phyloP scores from a whole-genome alignment of 371 early-diverging fungal genomes.

The Syncephalastrum sp. region DNA sequence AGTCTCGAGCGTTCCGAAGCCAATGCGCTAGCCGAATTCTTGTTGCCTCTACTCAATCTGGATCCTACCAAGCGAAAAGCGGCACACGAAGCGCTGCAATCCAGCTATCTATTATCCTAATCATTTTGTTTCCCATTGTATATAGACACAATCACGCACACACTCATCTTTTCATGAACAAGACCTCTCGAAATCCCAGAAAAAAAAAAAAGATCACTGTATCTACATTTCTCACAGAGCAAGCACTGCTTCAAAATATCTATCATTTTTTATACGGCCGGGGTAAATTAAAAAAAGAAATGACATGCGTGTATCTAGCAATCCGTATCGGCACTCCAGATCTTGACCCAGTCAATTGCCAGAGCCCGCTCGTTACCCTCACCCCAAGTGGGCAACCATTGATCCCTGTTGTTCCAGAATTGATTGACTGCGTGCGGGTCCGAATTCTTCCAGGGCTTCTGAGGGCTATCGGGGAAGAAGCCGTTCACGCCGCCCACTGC shows the following conservation, averaged over 20 bases:
- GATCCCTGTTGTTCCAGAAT: slow-evolving; percentile 45
- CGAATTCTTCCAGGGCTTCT: slow-evolving; percentile 57
- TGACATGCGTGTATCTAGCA: slow-evolving; percentile 10
- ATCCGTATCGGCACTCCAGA: slow-evolving; percentile 37
- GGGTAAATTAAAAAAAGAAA: background rate
- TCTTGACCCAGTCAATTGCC: slow-evolving; percentile 58
- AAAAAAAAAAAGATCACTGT: too few relatives aligned
- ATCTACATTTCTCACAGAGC: too few relatives aligned
- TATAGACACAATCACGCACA: too few relatives aligned
- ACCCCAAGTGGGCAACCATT: slow-evolving; percentile 62
- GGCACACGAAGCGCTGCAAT: slow-evolving; percentile 56
- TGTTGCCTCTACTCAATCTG: slow-evolving; percentile 78
- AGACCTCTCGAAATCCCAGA: too few relatives aligned
- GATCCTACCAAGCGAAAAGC: slow-evolving; percentile 57
- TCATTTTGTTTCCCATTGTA: too few relatives aligned
- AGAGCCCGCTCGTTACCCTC: slow-evolving; percentile 49
- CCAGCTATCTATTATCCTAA: slow-evolving; percentile 11
- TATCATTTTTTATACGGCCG: too few relatives aligned
- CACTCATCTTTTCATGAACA: too few relatives aligned
- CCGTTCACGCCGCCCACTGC: slow-evolving; percentile 69
- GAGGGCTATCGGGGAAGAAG: slow-evolving; percentile 58
- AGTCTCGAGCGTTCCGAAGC: slow-evolving; percentile 57
- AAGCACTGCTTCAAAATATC: too few relatives aligned
- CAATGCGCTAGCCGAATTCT: slow-evolving; percentile 54
- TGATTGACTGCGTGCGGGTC: slow-evolving; percentile 49